A percentile compares a stretch with the other conserved stretches of the same genome.
Evolutionary conservation across 2,329 filamentous ascomycete species (phyloP).

Genomic region (Neocucurbitaria cava): DNA sequence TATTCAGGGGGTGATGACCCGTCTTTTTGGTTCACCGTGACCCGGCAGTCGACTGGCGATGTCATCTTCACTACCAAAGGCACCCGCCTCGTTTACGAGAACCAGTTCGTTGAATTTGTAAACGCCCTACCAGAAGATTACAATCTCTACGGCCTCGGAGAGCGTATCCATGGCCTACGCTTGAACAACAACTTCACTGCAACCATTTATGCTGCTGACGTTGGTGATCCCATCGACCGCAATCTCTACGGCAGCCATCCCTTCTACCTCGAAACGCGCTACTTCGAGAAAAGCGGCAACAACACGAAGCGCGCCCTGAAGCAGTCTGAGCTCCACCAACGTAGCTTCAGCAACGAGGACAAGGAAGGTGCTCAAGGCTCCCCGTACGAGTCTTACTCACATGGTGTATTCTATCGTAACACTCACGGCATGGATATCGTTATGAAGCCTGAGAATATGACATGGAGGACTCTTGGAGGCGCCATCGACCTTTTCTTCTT

Average conservation of each 20-base stretch:
- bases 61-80: constrained; percentile 72
- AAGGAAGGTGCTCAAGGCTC: constrained; percentile 40
- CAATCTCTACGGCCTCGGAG: constrained; percentile 77
- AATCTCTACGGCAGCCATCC: constrained; percentile 82
- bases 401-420: constrained; percentile 80
- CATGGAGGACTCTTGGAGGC: constrained; percentile 77
- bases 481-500: constrained; percentile 82
- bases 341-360: constrained; percentile 13
- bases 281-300: constrained; percentile 64
- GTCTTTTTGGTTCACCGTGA: constrained; percentile 64
- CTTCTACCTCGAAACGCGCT: constrained; percentile 80
- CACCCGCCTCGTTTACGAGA: constrained; percentile 72
- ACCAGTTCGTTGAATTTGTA: constrained; percentile 79
- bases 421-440: constrained; percentile 78
- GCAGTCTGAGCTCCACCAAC: constrained; percentile 55
- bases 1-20: constrained; percentile 62
- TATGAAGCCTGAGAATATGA: constrained; percentile 68
- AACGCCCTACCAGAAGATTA: constrained; percentile 72
- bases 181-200: constrained; percentile 77
- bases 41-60: constrained; percentile 66
- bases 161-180: constrained; percentile 73
- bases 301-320: constrained; percentile 62
- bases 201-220: constrained; percentile 72
- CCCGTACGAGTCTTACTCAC: constrained; percentile 71
- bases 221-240: constrained; percentile 66